Percentiles rank a stretch among this genome's conserved stretches.
These are phyloP conservation scores for Thielaviopsis punctulata DNA, from an alignment of 2,329 filamentous ascomycete genomes.

Conservation along the genomic window DNA sequence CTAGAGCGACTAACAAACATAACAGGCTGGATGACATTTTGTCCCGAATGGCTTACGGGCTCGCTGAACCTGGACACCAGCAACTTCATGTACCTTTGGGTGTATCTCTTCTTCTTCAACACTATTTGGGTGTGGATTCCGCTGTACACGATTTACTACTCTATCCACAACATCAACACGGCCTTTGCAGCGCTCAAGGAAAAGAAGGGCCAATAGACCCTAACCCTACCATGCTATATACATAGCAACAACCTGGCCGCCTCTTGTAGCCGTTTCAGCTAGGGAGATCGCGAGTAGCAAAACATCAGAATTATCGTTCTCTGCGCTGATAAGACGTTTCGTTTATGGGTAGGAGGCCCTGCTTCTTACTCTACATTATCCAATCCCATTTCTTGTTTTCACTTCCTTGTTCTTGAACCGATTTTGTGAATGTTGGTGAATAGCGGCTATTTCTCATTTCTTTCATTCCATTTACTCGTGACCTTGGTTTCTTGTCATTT, in stretches of 20 bases:
- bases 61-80: slow-evolving; percentile 44
- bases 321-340: not conserved
- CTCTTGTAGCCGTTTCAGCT: not conserved
- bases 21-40: slow-evolving; percentile 54
- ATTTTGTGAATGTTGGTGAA: not conserved
- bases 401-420: slow-evolving; percentile 1
- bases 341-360: not conserved
- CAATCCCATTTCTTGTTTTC: not conserved
- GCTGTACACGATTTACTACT: slow-evolving; percentile 38
- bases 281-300: not conserved
- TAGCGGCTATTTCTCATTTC: not conserved
- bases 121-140: slow-evolving; percentile 49
- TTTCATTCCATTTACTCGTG: not conserved
- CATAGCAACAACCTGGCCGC: no score
- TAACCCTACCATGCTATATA: slow-evolving; percentile 16
- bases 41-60: slow-evolving; percentile 48
- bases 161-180: slow-evolving; percentile 34
- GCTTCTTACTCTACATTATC: not conserved
- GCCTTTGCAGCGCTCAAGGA: slow-evolving; percentile 27
- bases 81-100: slow-evolving; percentile 53
- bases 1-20: not conserved
- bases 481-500: not conserved
- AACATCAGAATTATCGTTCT: not conserved
- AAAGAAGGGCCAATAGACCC: slow-evolving; percentile 14
- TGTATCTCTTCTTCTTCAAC: slow-evolving; percentile 54